phyloP scores from a whole-genome alignment of 768 basidiomycete genomes.

The button mushroom (Agaricus bisporus) region DNA sequence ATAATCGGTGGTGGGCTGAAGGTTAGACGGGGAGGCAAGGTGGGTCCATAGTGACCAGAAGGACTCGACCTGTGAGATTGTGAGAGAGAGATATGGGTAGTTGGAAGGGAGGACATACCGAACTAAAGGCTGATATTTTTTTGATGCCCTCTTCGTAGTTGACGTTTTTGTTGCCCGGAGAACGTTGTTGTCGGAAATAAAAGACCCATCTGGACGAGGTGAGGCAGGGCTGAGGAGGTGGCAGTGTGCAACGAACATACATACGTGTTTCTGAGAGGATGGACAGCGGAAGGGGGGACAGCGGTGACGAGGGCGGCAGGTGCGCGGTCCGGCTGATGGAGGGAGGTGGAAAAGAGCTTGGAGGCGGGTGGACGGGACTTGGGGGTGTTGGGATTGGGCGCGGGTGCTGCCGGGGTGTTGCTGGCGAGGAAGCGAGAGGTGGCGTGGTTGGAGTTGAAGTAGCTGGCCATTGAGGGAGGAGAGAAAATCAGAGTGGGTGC shows the following conservation, averaged over 20 bases:
- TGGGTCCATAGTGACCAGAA: slow-evolving; percentile 96
- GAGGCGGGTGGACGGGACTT: slow-evolving; percentile 48
- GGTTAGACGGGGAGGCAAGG: slow-evolving; percentile 74
- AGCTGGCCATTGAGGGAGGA: slow-evolving; percentile 34
- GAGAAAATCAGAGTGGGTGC: neutral
- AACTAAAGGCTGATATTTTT: slow-evolving; percentile 84
- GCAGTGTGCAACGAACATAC: slow-evolving; percentile 44
- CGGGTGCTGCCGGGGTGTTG: slow-evolving; percentile 20
- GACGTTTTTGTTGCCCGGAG: slow-evolving; percentile 83
- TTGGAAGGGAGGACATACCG: slow-evolving; percentile 39
- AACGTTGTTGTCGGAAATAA: slow-evolving; percentile 88
- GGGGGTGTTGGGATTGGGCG: slow-evolving; percentile 14
- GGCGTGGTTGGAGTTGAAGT: slow-evolving; percentile 83
- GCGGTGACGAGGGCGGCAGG: slow-evolving; percentile 21
- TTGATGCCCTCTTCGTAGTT: slow-evolving; percentile 96
- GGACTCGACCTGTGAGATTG: slow-evolving; percentile 68
- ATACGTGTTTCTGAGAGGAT: slow-evolving; percentile 86
- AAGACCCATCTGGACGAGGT: slow-evolving; percentile 68
- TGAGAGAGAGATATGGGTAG: neutral
- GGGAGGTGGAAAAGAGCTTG: slow-evolving; percentile 60
- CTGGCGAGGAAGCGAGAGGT: slow-evolving; percentile 65
- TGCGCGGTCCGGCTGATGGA: slow-evolving; percentile 16
- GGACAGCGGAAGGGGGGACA: slow-evolving; percentile 35
- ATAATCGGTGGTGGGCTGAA: slow-evolving; percentile 90
- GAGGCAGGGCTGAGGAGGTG: neutral